Conservation (phyloP, 768 basidiomycete genomes). For the Lentinula guzmanii region DNA sequence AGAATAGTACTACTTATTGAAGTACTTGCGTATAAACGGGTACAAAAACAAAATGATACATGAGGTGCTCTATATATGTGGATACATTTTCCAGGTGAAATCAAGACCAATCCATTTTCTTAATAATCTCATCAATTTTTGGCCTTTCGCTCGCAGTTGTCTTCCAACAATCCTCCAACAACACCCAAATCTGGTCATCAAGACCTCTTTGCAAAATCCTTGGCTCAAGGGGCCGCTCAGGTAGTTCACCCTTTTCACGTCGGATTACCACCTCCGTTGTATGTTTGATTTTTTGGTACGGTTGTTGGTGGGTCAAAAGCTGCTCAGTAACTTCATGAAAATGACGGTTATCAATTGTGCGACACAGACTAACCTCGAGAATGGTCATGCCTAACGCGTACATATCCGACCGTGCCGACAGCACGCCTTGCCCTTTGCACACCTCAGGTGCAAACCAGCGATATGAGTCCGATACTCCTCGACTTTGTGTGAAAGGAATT, state of each 20-base stretch:
- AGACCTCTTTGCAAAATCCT: conserved; percentile 33
- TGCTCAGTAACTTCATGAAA: conserved; percentile 14
- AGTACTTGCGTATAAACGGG: too few species aligned
- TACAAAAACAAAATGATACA: background rate
- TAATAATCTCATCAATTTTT: conserved; percentile 28
- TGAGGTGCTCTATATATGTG: background rate
- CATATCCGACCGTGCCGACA: conserved; percentile 44
- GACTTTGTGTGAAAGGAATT: conserved; percentile 50
- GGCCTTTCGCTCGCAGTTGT: conserved; percentile 29
- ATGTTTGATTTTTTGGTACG: conserved; percentile 43
- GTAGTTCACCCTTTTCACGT: conserved; percentile 34
- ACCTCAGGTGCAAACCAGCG: conserved; percentile 55
- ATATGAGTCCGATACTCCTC: conserved; percentile 38
- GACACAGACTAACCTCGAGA: conserved; percentile 35
- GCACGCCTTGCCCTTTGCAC: conserved; percentile 39
- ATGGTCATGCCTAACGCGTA: conserved; percentile 55
- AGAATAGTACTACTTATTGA: too few species aligned
- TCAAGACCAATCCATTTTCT: background rate
- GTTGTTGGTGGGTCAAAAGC: conserved; percentile 49
- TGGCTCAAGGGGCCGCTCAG: conserved; percentile 31
- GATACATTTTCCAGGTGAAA: background rate
- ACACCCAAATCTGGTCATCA: conserved; percentile 37
- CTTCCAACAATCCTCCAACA: conserved; percentile 39
- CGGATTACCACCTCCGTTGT: conserved; percentile 46
- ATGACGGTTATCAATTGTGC: background rate